Conservation (phyloP, 805 yeast genomes). For the Nakazawaea populi region DNA sequence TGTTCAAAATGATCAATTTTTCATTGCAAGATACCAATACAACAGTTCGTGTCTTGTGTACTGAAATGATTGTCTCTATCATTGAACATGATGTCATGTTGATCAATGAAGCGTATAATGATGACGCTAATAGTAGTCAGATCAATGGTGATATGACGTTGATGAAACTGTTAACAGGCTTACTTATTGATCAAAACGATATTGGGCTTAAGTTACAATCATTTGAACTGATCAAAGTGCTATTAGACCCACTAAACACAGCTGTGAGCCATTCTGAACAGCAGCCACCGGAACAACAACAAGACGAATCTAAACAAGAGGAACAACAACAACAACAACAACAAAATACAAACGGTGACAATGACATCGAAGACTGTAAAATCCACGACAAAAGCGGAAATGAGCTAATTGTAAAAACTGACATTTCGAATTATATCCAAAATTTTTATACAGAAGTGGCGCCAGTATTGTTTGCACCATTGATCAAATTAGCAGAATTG, state of each 20-base stretch:
- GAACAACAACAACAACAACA: background rate
- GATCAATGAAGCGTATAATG: slow-evolving; percentile 28
- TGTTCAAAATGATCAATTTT: slow-evolving; percentile 63
- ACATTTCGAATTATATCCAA: slow-evolving; percentile 31
- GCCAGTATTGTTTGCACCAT: slow-evolving; percentile 20
- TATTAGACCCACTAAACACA: slow-evolving; percentile 50
- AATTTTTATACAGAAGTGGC: slow-evolving; percentile 53
- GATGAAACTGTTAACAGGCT: slow-evolving; percentile 46
- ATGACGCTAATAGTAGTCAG: slow-evolving; percentile 7
- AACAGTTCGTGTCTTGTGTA: slow-evolving; percentile 59
- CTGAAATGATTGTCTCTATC: slow-evolving; percentile 73
- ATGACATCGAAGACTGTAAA: slow-evolving; percentile 10
- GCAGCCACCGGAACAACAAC: background rate
- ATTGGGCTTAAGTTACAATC: slow-evolving; percentile 78
- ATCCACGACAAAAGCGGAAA: slow-evolving; percentile 1
- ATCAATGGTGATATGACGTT: slow-evolving; percentile 55
- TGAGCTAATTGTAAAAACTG: slow-evolving; percentile 5
- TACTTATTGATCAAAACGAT: slow-evolving; percentile 56
- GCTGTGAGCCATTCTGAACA: background rate
- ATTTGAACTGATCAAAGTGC: slow-evolving; percentile 71
- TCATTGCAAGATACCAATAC: slow-evolving; percentile 52
- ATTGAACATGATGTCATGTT: slow-evolving; percentile 78
- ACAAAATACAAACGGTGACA: slow-evolving; percentile 7
- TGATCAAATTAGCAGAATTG: slow-evolving; percentile 14
- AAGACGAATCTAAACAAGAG: background rate